These are phyloP conservation scores for Neurospora cerealis DNA, from an alignment of 495 filamentous ascomycete genomes.

Conservation along the genomic window DNA sequence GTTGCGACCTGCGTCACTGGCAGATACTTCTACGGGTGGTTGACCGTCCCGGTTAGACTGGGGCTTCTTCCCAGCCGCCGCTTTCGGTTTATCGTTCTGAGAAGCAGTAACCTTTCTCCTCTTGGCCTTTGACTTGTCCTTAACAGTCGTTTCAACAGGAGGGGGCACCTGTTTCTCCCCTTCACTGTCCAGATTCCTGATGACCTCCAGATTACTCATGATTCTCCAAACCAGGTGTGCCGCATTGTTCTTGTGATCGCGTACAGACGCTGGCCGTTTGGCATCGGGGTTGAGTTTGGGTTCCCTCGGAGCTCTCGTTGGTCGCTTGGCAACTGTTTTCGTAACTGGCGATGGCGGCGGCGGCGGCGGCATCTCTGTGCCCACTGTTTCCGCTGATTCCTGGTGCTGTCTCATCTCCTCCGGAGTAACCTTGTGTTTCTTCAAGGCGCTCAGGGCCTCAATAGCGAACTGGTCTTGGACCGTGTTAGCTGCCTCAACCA, in stretches of 20 bases:
- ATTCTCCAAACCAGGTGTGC: conserved; percentile 27
- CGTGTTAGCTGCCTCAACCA: background rate
- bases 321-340: background rate
- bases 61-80: background rate
- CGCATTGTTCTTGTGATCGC: conserved; percentile 27
- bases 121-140: background rate
- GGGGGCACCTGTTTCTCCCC: background rate
- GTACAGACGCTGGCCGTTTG: conserved; percentile 23
- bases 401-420: background rate
- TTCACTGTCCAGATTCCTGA: background rate
- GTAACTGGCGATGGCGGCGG: conserved; percentile 1
- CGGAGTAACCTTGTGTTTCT: background rate
- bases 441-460: background rate
- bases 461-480: background rate
- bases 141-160: background rate
- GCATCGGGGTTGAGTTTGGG: conserved; percentile 21
- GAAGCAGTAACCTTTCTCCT: background rate
- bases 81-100: background rate
- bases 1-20: background rate
- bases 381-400: background rate
- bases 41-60: background rate
- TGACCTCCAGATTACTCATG: conserved; percentile 3
- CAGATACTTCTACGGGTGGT: background rate
- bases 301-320: conserved; percentile 1
- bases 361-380: background rate